Evolutionary conservation across 2,329 filamentous ascomycete genomes (phyloP), one percentile per base, ranked within the genome.

Genomic region (Exophiala oligosperma): DNA sequence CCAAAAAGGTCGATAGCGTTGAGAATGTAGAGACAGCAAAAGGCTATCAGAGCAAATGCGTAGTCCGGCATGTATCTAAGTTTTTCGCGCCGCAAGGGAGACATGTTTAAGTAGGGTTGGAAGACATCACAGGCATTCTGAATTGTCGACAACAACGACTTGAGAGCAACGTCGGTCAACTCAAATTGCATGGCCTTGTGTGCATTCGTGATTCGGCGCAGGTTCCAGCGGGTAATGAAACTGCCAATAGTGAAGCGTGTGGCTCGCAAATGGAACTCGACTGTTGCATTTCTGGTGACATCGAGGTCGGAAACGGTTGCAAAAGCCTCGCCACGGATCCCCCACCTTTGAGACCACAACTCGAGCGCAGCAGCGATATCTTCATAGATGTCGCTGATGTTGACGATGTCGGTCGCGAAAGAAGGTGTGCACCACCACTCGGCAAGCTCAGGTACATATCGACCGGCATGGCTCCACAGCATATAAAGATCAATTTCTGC

Each of bases 381-480:
- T 40, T 54, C 50, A 14, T 46, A 46, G 43, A 54, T 38, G 21
- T 23, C 56, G 21, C 23, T 28, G 7, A 46, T 35, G 32, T 17
- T 35, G 43, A 53, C 50, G 11, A 46, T 29, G 37, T 28, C 38
- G 35, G 44, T 49, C 9, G 51, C n/a, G 37, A 41, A 44, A n/a
- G 43, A 50, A 8, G 56, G 44, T 29, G 44, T 54, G 26, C 56
- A 58, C 56, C 56, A 58, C 56, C 56, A 57, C 28, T 57, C 55
- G 12, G 55, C 55, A 11, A 57, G 56, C 21, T 46, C 50, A 1
- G 56, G 50, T 12, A 38, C 50, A 14, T 50, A 41, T 44, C 56
- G 41, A 6, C 50, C 50, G 11, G 56, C 56, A 49, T 54, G 56
- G 23, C 53, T 43, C 56, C 56, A 54, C 28, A 58, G 56, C 14